A percentile compares a stretch with the other conserved stretches of the same genome.
These are phyloP conservation scores for Diospyros lotus DNA, from an alignment of 148 eudicot genomes.

Conservation along the genomic window DNA sequence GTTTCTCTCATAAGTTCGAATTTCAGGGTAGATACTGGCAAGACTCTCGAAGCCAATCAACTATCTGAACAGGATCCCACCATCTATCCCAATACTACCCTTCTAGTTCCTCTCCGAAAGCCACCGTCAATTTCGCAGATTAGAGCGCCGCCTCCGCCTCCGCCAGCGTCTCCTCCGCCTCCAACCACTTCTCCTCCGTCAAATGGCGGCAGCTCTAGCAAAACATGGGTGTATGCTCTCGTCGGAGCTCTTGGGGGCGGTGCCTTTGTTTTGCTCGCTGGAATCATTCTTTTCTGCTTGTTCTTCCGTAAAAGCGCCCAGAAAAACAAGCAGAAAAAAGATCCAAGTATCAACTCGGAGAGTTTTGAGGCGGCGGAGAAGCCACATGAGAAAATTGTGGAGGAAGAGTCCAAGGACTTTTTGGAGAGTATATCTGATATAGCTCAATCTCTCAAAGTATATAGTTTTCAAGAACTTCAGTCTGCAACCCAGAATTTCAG, in stretches of 20 bases:
- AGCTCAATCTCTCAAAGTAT: conserved; percentile 71
- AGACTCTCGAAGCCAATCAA: conserved; percentile 59
- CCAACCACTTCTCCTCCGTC: conserved; percentile 16
- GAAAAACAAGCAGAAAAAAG: conserved; percentile 30
- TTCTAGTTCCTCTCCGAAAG: conserved; percentile 59
- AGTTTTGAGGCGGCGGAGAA: conserved; percentile 61
- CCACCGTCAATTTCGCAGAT: conserved; percentile 50
- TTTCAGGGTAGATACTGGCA: conserved; percentile 51
- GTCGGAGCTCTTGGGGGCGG: conserved; percentile 56
- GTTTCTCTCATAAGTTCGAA: conserved; percentile 26
- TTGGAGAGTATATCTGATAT: conserved; percentile 59
- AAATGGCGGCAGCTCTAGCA: conserved; percentile 20
- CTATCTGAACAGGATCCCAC: conserved; percentile 36
- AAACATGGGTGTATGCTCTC: conserved; percentile 45
- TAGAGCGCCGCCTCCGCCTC: conserved; percentile 31
- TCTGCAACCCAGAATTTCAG: conserved; percentile 74
- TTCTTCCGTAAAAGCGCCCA: conserved; percentile 28
- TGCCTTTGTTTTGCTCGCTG: conserved; percentile 19
- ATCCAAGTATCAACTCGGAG: conserved; percentile 32
- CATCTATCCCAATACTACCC: conserved; percentile 59
- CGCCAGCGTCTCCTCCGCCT: conserved; percentile 21
- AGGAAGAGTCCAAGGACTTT: conserved; percentile 49
- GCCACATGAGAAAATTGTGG: conserved; percentile 42
- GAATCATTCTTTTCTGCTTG: conserved; percentile 28
- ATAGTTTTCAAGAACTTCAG: conserved; percentile 56